phyloP scores from a whole-genome alignment of 2,329 filamentous ascomycete genomes.

The Fusarium equiseti region DNA sequence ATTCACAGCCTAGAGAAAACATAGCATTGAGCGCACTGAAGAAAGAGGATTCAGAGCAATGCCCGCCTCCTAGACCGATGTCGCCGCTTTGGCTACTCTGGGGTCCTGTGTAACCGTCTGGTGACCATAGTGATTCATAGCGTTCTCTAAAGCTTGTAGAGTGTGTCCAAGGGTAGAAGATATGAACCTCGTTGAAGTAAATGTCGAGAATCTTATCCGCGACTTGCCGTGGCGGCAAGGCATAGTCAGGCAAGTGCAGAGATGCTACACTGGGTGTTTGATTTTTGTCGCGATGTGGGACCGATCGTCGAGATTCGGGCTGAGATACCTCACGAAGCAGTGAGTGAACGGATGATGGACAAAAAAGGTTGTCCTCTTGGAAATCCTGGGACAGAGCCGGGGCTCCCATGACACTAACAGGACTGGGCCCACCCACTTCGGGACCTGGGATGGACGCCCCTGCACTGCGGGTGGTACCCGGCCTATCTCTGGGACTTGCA shows the following conservation, averaged over 20 bases:
- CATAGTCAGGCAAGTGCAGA: neutral
- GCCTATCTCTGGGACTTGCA: neutral
- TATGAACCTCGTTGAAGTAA: neutral
- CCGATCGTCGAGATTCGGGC: neutral
- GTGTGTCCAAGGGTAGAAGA: constrained; percentile 10
- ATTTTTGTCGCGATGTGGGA: neutral
- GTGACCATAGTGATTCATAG: neutral
- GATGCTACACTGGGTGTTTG: neutral
- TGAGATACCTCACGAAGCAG: constrained; percentile 12
- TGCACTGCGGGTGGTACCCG: neutral
- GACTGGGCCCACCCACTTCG: neutral
- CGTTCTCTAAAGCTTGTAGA: neutral
- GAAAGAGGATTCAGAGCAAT: neutral
- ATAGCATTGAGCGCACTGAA: constrained; percentile 2
- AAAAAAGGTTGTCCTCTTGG: neutral
- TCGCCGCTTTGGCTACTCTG: accelerated
- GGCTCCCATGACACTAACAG: constrained; percentile 19
- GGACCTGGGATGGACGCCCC: neutral
- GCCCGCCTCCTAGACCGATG: neutral
- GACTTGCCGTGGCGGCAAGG: neutral
- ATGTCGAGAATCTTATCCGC: neutral
- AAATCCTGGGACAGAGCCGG: neutral
- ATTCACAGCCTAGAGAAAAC: constrained; percentile 5
- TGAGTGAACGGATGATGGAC: constrained; percentile 6
- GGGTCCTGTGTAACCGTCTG: neutral